phyloP scores from a whole-genome alignment of 73 alveolate genomes.

The Chromera velia region DNA sequence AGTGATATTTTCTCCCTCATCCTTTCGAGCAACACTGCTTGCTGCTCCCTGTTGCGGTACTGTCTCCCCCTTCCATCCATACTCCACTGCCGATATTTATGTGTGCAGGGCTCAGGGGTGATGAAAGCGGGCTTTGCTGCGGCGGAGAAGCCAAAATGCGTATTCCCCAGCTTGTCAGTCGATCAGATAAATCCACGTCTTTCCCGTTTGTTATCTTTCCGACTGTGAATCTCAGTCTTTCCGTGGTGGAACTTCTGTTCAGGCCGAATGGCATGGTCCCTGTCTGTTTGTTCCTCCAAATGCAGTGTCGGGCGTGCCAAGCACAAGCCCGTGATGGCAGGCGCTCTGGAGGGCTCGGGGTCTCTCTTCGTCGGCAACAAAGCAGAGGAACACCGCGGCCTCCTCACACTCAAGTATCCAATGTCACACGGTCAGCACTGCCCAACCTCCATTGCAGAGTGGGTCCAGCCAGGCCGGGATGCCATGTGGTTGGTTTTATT shows the following conservation, averaged over 20 bases:
- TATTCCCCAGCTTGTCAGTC: conserved; percentile 44
- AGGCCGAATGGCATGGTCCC: neutral
- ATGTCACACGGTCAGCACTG: conserved; percentile 57
- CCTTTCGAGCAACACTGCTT: neutral
- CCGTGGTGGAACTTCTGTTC: too few species aligned
- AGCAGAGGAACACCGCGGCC: conserved; percentile 50
- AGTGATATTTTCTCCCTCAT: too few species aligned
- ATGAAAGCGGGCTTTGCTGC: conserved; percentile 73
- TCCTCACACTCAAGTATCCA: conserved; percentile 59
- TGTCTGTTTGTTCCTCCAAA: neutral
- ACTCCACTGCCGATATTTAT: too few species aligned
- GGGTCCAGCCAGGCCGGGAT: too few species aligned
- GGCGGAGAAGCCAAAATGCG: conserved; percentile 53
- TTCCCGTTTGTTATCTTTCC: neutral
- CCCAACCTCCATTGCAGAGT: too few species aligned
- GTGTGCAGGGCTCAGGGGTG: conserved; percentile 63
- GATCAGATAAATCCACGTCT: neutral
- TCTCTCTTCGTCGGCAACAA: conserved; percentile 53
- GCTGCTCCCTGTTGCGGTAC: neutral
- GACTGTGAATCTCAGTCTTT: too few species aligned
- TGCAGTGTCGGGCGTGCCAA: conserved; percentile 58
- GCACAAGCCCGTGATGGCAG: conserved; percentile 67
- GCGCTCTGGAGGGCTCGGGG: conserved; percentile 47
- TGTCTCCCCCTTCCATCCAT: neutral
- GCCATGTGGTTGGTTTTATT: too few species aligned